Percentiles rank a stretch among this genome's conserved stretches.
Conservation (phyloP, 768 basidiomycete species). For the Clitopilus passeckerianus region DNA sequence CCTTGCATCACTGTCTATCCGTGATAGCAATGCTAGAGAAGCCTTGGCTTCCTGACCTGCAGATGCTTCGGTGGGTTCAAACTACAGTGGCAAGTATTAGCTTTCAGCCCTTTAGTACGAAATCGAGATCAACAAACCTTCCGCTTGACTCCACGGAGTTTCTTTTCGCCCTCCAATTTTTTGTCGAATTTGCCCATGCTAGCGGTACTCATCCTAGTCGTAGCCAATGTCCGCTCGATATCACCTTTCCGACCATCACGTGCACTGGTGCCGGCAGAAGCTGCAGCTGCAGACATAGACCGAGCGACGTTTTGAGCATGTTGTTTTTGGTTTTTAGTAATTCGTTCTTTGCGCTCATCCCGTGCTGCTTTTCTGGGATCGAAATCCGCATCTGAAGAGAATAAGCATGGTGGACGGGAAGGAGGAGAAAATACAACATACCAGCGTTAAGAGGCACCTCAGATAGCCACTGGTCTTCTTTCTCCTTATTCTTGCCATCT, state of each 20-base stretch:
- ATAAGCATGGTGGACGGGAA: background rate
- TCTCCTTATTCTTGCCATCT: slow-evolving; percentile 83
- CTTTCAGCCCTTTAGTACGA: background rate
- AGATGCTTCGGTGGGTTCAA: slow-evolving; percentile 75
- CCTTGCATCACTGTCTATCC: slow-evolving; percentile 70
- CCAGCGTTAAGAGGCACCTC: slow-evolving; percentile 87
- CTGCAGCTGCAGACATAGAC: slow-evolving; percentile 18
- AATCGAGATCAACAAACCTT: slow-evolving; percentile 54
- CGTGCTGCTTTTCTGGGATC: slow-evolving; percentile 77
- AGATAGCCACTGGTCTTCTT: slow-evolving; percentile 85
- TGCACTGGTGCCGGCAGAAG: slow-evolving; percentile 3
- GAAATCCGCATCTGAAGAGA: slow-evolving; percentile 58
- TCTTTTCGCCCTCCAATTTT: slow-evolving; percentile 88
- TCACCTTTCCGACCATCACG: slow-evolving; percentile 59
- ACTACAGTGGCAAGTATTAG: slow-evolving; percentile 39
- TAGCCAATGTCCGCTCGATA: slow-evolving; percentile 71
- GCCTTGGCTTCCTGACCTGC: slow-evolving; percentile 62
- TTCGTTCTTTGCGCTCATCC: slow-evolving; percentile 73
- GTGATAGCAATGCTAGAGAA: slow-evolving; percentile 71
- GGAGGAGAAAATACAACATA: slow-evolving; percentile 29
- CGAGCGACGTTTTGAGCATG: slow-evolving; percentile 67
- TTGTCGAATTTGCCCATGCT: slow-evolving; percentile 95
- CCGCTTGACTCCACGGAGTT: slow-evolving; percentile 81
- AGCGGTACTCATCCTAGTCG: slow-evolving; percentile 80
- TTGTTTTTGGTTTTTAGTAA: slow-evolving; percentile 83